Conservation (phyloP, 495 filamentous ascomycete species). For the Annulohypoxylon nitens region DNA sequence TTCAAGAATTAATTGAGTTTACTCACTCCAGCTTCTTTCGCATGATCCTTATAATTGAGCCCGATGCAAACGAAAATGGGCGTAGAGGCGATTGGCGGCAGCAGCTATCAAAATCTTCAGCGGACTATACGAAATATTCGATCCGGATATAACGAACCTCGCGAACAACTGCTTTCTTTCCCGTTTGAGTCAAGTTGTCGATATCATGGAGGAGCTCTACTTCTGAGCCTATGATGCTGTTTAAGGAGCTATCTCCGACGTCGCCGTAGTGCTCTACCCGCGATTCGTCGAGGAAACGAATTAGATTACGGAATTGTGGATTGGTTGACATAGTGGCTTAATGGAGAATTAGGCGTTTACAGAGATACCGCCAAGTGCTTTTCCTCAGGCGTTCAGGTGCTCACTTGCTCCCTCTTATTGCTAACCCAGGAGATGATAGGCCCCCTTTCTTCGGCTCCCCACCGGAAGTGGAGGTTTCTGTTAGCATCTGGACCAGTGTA, state of each 20-base stretch:
- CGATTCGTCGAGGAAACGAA: conserved; percentile 27
- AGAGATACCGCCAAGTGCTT: background rate
- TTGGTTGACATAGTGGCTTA: conserved; percentile 1
- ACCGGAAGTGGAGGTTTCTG: conserved; percentile 7
- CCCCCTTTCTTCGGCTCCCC: conserved; percentile 3
- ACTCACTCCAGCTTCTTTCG: conserved; percentile 23
- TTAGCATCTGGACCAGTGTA: background rate
- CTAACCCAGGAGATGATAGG: background rate
- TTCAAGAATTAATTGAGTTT: background rate
- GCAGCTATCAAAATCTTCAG: background rate
- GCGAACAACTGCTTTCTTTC: conserved; percentile 15
- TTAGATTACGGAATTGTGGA: conserved; percentile 18
- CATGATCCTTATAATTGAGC: conserved; percentile 25
- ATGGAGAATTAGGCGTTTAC: background rate
- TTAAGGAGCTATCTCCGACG: conserved; percentile 1
- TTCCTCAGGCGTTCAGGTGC: background rate
- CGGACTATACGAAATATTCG: background rate
- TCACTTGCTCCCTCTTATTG: conserved; percentile 12
- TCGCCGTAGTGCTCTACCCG: conserved; percentile 27
- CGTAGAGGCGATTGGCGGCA: conserved; percentile 16
- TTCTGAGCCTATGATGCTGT: conserved; percentile 14
- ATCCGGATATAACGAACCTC: background rate
- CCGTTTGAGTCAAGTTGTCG: background rate
- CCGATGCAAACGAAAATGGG: conserved; percentile 26
- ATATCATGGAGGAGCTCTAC: conserved; percentile 15